phyloP scores from a whole-genome alignment of 345 rosid genomes.

The Hibiscus mutabilis region DNA sequence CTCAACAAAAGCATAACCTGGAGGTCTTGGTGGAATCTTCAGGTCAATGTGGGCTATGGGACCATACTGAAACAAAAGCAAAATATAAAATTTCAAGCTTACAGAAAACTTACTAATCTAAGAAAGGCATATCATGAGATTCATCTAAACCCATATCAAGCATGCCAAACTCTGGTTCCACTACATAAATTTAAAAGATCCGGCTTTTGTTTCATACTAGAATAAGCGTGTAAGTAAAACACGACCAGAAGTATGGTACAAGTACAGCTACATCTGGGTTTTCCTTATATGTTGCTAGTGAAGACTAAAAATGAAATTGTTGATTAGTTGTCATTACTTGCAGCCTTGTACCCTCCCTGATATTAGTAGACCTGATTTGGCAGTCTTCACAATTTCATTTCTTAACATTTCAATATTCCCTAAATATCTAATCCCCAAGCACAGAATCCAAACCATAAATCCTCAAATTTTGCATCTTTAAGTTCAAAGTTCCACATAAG shows the following conservation, averaged over 20 bases:
- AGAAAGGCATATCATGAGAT: background rate
- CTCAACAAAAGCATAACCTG: background rate
- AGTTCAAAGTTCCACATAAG: background rate
- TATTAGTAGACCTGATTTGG: background rate
- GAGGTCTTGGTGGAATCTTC: background rate
- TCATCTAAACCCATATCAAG: background rate
- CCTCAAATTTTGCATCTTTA: background rate
- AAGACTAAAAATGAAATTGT: background rate
- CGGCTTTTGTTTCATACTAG: background rate
- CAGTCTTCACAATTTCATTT: background rate
- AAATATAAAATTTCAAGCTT: background rate
- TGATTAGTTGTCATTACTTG: background rate
- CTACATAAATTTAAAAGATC: background rate
- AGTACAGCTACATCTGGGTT: background rate
- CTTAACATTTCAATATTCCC: background rate
- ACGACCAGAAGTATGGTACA: background rate
- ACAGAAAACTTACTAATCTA: background rate
- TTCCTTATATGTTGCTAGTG: background rate
- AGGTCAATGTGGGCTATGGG: background rate
- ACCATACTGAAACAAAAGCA: background rate
- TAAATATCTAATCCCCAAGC: background rate
- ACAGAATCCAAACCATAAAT: background rate
- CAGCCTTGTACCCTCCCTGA: background rate
- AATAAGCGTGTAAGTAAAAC: background rate
- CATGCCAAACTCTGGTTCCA: background rate